A percentile compares a stretch with the other conserved stretches of the same genome.
Evolutionary conservation across 2,329 filamentous ascomycete species (phyloP).

Genomic region (Sporothrix euskadiensis): DNA sequence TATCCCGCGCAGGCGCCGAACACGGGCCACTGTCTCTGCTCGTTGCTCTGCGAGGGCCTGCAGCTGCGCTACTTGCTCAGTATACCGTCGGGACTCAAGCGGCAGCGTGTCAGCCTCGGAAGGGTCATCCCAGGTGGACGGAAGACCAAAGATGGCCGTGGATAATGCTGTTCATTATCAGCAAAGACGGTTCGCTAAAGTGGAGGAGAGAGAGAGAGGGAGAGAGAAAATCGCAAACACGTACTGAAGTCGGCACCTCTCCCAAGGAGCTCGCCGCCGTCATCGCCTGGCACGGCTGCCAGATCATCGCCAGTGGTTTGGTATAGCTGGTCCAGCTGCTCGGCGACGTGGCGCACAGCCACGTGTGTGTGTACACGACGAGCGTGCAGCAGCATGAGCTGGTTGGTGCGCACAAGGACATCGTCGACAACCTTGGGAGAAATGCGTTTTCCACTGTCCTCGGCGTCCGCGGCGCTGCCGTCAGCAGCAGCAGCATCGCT

Average conservation of each 20-base stretch:
- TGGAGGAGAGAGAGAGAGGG: background rate
- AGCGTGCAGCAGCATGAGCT: conserved; percentile 63
- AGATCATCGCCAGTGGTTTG: conserved; percentile 41
- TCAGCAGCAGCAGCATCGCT: background rate
- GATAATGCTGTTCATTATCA: conserved; percentile 42
- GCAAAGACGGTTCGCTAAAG: background rate
- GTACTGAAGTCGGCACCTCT: conserved; percentile 50
- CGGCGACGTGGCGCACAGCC: conserved; percentile 69
- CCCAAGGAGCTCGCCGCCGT: conserved; percentile 24
- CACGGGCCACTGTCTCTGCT: conserved; percentile 38
- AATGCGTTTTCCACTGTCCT: conserved; percentile 41
- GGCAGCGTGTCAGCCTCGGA: conserved; percentile 45
- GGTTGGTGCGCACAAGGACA: conserved; percentile 60
- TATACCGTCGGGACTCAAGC: conserved; percentile 54
- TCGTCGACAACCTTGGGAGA: conserved; percentile 56
- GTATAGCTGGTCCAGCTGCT: conserved; percentile 70
- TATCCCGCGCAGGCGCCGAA: conserved; percentile 52
- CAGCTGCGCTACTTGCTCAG: conserved; percentile 52
- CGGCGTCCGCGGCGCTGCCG: background rate
- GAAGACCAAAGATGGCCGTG: conserved; percentile 50
- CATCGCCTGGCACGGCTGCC: background rate
- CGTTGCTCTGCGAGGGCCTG: conserved; percentile 51
- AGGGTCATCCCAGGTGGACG: conserved; percentile 48
- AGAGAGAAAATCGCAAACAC: conserved; percentile 24
- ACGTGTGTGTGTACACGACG: conserved; percentile 67